Evolutionary conservation across 306 rosid genomes (phyloP), one percentile per base, ranked within the genome.

Genomic region (Glycyrrhiza uralensis): DNA sequence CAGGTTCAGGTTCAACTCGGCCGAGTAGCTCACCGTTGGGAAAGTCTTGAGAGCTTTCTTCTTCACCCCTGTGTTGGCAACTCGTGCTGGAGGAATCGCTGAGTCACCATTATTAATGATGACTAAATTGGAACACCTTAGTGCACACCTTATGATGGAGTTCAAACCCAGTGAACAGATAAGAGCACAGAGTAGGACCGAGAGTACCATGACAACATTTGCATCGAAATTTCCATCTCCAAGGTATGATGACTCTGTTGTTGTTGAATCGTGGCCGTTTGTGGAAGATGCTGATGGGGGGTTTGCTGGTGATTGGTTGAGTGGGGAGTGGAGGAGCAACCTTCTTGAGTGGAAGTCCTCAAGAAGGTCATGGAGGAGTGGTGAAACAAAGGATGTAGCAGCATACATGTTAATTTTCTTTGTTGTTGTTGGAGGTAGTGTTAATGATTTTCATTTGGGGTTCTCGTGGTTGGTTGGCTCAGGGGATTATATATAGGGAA

Each of bases 121-220:
- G 5, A 85, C 86, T 7, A 89, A 62, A 52, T 23, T 80, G 0
- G 96, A 89, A 73, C 96, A 91, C 47, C 80, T 85, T n/a, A 91
- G 67, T 18, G 87, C 93, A 50, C 97, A 95, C 69, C 94, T 79
- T 26, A 89, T 85, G 72, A 95, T 84, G 74, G 97, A 88, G 81
- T 95, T 95, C 19, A 95, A 62, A 0, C 96, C 95, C 9, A 95
- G 78, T 0, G 99, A 95, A 72, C 96, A 91, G 3, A 95, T 85
- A 0, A 95, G 83, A 11, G 99, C 97, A 54, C 96, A 95, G 5
- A 95, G 19, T 41, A 95, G 88, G 67, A 95, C 96, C 18, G 96
- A 91, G 45, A 95, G 97, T 39, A 95, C 99, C 99, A 95, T 89
- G 0, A 95, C 90, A 17, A 95, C 93, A 39, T 91, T 95, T 2